Evolutionary conservation across 768 basidiomycete genomes (phyloP).

Genomic region (Naganishia vaughanmartiniae): DNA sequence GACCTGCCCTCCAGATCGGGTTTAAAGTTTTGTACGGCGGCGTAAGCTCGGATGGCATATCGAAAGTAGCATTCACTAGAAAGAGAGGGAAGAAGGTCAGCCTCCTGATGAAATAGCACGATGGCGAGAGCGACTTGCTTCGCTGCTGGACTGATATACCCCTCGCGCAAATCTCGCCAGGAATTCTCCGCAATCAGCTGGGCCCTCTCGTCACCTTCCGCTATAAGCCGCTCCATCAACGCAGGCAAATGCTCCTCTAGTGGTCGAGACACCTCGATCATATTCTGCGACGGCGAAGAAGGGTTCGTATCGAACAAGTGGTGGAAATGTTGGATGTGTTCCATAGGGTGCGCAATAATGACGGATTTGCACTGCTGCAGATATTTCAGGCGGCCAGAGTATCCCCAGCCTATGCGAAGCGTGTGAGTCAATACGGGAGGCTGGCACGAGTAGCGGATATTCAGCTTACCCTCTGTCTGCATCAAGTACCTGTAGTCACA

Average conservation of each 20-base stretch:
- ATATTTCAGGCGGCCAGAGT: constrained; percentile 47
- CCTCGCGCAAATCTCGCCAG: constrained; percentile 36
- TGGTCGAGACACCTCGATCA: constrained; percentile 38
- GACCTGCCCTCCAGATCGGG: constrained; percentile 33
- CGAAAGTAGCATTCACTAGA: constrained; percentile 42
- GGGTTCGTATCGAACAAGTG: constrained; percentile 36
- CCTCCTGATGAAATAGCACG: not conserved
- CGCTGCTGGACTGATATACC: constrained; percentile 39
- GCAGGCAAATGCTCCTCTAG: constrained; percentile 35
- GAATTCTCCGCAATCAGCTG: constrained; percentile 36
- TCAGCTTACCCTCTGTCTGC: constrained; percentile 40
- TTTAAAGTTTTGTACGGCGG: constrained; percentile 35
- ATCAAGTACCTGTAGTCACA: constrained; percentile 44
- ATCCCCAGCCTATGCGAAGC: constrained; percentile 35
- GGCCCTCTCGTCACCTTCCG: constrained; percentile 30
- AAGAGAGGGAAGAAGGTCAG: not conserved
- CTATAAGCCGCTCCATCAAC: constrained; percentile 35
- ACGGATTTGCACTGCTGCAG: constrained; percentile 41
- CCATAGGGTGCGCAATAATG: constrained; percentile 37
- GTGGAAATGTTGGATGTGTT: constrained; percentile 41
- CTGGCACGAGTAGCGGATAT: too few species aligned
- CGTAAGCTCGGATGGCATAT: constrained; percentile 38
- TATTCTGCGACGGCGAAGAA: constrained; percentile 36
- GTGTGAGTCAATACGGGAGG: not conserved
- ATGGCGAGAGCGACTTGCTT: constrained; percentile 33